Evolutionary conservation across 257 asterid genomes (phyloP).

Genomic region (Thymus mandschuricus): DNA sequence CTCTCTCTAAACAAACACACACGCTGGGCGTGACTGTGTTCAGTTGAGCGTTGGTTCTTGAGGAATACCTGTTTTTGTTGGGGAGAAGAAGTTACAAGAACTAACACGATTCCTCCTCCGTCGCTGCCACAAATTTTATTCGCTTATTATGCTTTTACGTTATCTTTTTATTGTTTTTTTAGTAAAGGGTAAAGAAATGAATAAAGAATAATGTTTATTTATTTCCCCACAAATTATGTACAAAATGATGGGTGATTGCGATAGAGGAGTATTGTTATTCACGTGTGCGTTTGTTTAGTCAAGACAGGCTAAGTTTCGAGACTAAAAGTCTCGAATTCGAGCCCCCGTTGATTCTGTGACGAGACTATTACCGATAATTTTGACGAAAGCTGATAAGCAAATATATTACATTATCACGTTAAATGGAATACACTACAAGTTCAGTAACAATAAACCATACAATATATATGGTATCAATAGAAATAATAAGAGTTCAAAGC

Average conservation of each 20-base stretch:
- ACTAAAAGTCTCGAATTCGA: too few relatives aligned
- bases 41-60: neutral
- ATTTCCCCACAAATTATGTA: too few relatives aligned
- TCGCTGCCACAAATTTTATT: neutral
- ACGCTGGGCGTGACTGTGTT: neutral
- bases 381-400: neutral
- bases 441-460: neutral
- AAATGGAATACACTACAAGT: neutral
- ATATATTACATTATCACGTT: neutral
- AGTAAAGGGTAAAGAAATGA: neutral
- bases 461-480: neutral
- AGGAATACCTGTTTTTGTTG: neutral
- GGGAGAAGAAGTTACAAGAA: neutral
- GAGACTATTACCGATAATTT: too few relatives aligned
- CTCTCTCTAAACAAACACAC: too few relatives aligned
- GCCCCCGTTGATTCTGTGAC: too few relatives aligned
- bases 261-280: too few relatives aligned
- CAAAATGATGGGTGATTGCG: too few relatives aligned
- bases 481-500: slow-evolving; percentile 31
- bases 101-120: neutral
- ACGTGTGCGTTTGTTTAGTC: too few relatives aligned
- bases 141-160: neutral
- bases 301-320: too few relatives aligned
- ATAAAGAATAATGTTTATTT: too few relatives aligned
- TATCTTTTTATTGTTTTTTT: neutral